Evolutionary conservation across 257 asterid species (phyloP).

Genomic region (Salvia rosmarinus): DNA sequence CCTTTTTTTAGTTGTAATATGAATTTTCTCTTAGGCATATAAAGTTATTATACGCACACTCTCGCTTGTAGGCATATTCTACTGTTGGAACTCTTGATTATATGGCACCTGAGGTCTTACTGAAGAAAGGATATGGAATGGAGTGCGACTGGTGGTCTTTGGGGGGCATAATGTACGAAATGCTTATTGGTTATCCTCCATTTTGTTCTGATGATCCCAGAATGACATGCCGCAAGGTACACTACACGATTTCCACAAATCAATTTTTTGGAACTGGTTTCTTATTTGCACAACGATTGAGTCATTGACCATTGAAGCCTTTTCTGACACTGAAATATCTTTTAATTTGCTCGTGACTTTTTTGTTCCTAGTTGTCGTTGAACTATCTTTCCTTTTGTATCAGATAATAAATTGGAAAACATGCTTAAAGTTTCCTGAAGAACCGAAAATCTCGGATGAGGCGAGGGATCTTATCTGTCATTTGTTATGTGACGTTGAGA

Average conservation of each 20-base stretch:
- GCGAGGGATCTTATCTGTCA: slow-evolving; percentile 88
- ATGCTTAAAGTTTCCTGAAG: slow-evolving; percentile 93
- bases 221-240: slow-evolving; percentile 97
- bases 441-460: slow-evolving; percentile 79
- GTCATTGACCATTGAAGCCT: not conserved
- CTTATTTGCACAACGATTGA: not conserved
- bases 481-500: slow-evolving; percentile 88
- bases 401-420: slow-evolving; percentile 94
- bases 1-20: not conserved
- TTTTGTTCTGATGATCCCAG: slow-evolving; percentile 98
- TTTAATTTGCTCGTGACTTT: not conserved
- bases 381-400: slow-evolving; percentile 21
- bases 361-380: slow-evolving; percentile 6
- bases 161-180: slow-evolving; percentile 92
- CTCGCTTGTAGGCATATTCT: slow-evolving; percentile 76
- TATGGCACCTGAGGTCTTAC: slow-evolving; percentile 95
- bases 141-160: slow-evolving; percentile 99
- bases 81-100: slow-evolving; percentile 98
- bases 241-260: not conserved
- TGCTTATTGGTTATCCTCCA: slow-evolving; percentile 96
- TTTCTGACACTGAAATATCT: not conserved
- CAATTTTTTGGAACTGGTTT: not conserved
- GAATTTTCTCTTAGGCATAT: not conserved
- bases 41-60: not conserved
- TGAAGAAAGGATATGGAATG: slow-evolving; percentile 96